A percentile compares a stretch with the other conserved stretches of the same genome.
Conservation (phyloP, 305 asterid species). For the Fraxinus greggii region DNA sequence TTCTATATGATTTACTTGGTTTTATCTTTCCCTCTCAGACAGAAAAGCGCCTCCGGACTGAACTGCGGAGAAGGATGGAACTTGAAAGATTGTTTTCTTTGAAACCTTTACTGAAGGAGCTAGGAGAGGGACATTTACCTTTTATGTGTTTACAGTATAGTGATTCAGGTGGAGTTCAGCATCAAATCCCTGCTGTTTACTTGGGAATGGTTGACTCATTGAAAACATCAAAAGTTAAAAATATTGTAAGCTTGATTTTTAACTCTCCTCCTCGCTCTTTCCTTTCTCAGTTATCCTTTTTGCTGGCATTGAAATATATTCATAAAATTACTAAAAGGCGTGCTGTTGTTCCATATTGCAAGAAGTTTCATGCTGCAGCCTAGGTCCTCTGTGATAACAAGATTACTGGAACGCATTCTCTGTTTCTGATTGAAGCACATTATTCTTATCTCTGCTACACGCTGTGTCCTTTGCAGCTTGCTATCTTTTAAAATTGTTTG, state of each 20-base stretch:
- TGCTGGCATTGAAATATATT: not conserved
- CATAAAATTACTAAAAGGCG: constrained; percentile 3
- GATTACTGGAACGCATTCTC: not conserved
- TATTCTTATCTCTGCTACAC: not conserved
- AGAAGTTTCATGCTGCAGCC: not conserved
- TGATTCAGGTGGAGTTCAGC: constrained; percentile 72
- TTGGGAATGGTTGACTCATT: constrained; percentile 78
- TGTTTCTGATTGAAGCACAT: constrained; percentile 3
- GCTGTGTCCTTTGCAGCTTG: not conserved
- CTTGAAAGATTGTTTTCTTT: constrained; percentile 67
- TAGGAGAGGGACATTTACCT: constrained; percentile 74
- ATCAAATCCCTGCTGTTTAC: constrained; percentile 83
- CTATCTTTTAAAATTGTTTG: not conserved
- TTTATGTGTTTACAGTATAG: constrained; percentile 77
- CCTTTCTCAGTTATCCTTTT: not conserved
- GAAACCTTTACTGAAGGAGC: constrained; percentile 72
- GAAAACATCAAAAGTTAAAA: constrained; percentile 59
- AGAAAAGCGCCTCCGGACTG: constrained; percentile 74
- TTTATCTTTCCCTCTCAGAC: constrained; percentile 44
- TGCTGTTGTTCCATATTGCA: constrained; percentile 8
- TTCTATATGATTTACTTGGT: constrained; percentile 21
- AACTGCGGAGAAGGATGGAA: constrained; percentile 78
- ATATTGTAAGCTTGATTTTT: constrained; percentile 52
- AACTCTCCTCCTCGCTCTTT: not conserved
- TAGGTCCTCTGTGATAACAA: constrained; percentile 8